These are phyloP conservation scores for Cryptococcus deneoformans DNA, from an alignment of 1,284 basidiomycete genomes.

Conservation along the genomic window DNA sequence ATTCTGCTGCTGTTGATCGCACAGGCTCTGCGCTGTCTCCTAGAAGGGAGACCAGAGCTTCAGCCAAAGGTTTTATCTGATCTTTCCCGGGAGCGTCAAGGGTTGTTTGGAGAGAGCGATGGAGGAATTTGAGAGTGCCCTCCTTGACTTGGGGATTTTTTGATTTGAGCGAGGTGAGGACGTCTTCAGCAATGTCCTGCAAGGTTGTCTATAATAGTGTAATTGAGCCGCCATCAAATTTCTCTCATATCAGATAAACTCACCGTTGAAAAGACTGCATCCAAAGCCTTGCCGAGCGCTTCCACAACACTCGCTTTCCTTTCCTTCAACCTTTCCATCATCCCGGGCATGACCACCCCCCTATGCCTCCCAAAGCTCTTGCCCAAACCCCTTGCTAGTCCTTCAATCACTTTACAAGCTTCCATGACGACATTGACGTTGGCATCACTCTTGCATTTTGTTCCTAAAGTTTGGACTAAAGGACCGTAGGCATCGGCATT, in stretches of 20 bases:
- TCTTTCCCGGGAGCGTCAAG: constrained; percentile 62
- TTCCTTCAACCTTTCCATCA: constrained; percentile 92
- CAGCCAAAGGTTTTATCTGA: constrained; percentile 82
- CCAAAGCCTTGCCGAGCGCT: constrained; percentile 79
- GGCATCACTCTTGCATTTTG: constrained; percentile 81
- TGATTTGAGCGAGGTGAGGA: constrained; percentile 71
- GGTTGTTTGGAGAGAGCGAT: constrained; percentile 68
- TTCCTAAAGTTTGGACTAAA: constrained; percentile 61
- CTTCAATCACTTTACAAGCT: constrained; percentile 82
- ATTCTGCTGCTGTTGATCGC: constrained; percentile 81
- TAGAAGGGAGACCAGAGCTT: constrained; percentile 70
- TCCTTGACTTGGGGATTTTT: constrained; percentile 99
- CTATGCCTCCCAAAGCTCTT: constrained; percentile 70
- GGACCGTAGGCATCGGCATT: constrained; percentile 52
- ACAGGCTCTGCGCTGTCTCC: constrained; percentile 91
- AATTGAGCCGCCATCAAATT: constrained; percentile 5
- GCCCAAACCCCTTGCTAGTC: constrained; percentile 79
- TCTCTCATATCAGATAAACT: constrained; percentile 33
- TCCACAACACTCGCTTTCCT: constrained; percentile 89
- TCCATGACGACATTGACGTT: constrained; percentile 95
- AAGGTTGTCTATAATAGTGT: constrained; percentile 62
- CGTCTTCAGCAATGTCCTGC: constrained; percentile 78
- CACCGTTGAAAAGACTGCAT: constrained; percentile 85
- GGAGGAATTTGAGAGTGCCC: constrained; percentile 84
- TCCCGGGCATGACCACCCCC: constrained; percentile 69